A percentile compares a stretch with the other conserved stretches of the same genome.
These are phyloP conservation scores for Lactuca saligna DNA, from an alignment of 129 eudicot species.

Conservation along the genomic window DNA sequence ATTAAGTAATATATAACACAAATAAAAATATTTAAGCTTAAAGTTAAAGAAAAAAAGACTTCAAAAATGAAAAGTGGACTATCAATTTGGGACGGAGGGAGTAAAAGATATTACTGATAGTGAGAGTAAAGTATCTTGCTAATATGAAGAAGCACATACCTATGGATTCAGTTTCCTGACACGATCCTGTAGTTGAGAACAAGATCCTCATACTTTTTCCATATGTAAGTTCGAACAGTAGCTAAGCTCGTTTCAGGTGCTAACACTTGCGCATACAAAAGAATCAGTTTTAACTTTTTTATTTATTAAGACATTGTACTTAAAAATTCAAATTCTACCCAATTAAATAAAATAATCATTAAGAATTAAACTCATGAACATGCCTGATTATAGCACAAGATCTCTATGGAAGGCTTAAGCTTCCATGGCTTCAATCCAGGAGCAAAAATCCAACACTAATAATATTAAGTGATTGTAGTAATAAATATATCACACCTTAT, in stretches of 20 bases:
- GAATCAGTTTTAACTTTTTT: too few species aligned
- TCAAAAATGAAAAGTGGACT: too few species aligned
- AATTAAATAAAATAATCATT: neutral
- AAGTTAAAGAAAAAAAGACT: too few species aligned
- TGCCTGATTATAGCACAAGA: conserved; percentile 92
- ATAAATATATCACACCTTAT: conserved; percentile 50
- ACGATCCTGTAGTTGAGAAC: conserved; percentile 70
- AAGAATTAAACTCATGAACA: conserved; percentile 8
- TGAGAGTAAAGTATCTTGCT: too few species aligned
- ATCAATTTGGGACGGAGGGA: too few species aligned
- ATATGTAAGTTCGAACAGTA: conserved; percentile 77
- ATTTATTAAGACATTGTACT: too few species aligned
- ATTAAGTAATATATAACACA: too few species aligned
- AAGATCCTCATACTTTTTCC: conserved; percentile 85
- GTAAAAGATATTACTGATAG: too few species aligned
- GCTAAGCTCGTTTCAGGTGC: conserved; percentile 91
- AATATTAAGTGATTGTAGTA: neutral
- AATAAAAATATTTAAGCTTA: too few species aligned
- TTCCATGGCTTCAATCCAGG: conserved; percentile 79
- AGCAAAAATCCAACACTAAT: conserved; percentile 53
- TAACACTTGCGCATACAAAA: conserved; percentile 44
- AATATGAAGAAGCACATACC: neutral
- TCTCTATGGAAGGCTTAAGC: conserved; percentile 79
- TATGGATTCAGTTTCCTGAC: conserved; percentile 45
- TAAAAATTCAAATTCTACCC: too few species aligned